A percentile compares a stretch with the other conserved stretches of the same genome.
Conservation (phyloP, 2,329 filamentous ascomycete species). For the Coleophoma crateriformis region DNA sequence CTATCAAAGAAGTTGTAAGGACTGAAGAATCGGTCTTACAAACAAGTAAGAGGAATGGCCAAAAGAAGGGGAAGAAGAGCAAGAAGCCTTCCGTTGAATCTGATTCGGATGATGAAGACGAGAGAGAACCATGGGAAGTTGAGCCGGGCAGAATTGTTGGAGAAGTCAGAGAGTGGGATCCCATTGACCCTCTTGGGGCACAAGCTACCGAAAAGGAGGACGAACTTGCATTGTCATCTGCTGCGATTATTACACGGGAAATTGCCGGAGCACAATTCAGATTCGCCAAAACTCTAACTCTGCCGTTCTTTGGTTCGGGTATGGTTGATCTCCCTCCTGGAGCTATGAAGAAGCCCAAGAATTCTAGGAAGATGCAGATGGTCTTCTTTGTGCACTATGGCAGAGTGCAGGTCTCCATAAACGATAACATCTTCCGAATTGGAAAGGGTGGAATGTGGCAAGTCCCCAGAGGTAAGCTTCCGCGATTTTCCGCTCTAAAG, state of each 20-base stretch:
- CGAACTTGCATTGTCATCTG: constrained; percentile 42
- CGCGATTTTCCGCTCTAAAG: background rate
- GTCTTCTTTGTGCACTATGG: constrained; percentile 87
- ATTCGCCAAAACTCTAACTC: constrained; percentile 81
- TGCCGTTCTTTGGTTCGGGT: constrained; percentile 83
- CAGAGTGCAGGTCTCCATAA: constrained; percentile 73
- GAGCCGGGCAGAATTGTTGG: constrained; percentile 59
- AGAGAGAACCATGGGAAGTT: constrained; percentile 66
- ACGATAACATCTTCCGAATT: constrained; percentile 73
- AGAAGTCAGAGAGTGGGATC: constrained; percentile 59
- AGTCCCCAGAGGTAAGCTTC: constrained; percentile 78
- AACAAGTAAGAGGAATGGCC: constrained; percentile 18
- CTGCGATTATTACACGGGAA: constrained; percentile 46
- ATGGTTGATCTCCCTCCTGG: constrained; percentile 83
- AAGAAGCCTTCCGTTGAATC: constrained; percentile 22
- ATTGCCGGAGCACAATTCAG: constrained; percentile 68
- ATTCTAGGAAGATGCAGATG: constrained; percentile 94
- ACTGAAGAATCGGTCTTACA: constrained; percentile 52
- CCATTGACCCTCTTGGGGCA: constrained; percentile 50
- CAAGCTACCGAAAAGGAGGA: constrained; percentile 51
- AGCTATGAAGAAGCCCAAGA: constrained; percentile 83
- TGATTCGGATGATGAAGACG: constrained; percentile 44
- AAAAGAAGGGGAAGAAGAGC: constrained; percentile 15
- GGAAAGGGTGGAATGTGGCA: constrained; percentile 88
- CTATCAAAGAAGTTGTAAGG: constrained; percentile 72